phyloP scores from a whole-genome alignment of 192 early-diverging fungal genomes.

The Podila epigama region DNA sequence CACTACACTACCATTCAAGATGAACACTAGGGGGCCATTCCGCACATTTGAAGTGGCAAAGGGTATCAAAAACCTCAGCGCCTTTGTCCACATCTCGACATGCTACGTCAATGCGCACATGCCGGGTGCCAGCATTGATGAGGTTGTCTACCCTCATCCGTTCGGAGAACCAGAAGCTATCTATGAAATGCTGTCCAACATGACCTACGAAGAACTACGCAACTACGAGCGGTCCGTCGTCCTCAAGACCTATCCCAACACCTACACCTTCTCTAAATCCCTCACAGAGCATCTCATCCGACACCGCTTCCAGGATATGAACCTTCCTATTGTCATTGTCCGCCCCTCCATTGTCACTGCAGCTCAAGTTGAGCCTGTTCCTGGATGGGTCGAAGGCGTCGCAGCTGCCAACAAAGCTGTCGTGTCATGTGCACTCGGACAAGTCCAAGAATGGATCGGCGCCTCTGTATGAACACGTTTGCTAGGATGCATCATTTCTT shows the following conservation, averaged over 20 bases:
- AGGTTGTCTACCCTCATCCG: slow-evolving; percentile 25
- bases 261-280: slow-evolving; percentile 55
- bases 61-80: slow-evolving; percentile 21
- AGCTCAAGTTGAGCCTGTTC: slow-evolving; percentile 23
- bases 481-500: not conserved
- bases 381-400: slow-evolving; percentile 44
- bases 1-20: not conserved
- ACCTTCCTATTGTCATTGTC: slow-evolving; percentile 40
- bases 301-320: slow-evolving; percentile 41
- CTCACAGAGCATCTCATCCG: slow-evolving; percentile 56
- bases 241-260: slow-evolving; percentile 53
- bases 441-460: slow-evolving; percentile 48
- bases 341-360: slow-evolving; percentile 43
- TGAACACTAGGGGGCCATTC: slow-evolving; percentile 39
- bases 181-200: slow-evolving; percentile 22
- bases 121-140: slow-evolving; percentile 18
- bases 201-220: slow-evolving; percentile 38
- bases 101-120: slow-evolving; percentile 45
- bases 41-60: slow-evolving; percentile 33
- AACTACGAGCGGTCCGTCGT: slow-evolving; percentile 35
- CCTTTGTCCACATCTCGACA: slow-evolving; percentile 39
- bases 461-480: not conserved
- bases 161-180: slow-evolving; percentile 30
- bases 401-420: slow-evolving; percentile 42
- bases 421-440: slow-evolving; percentile 30